Percentiles rank a stretch among this genome's conserved stretches.
Conservation (phyloP, 2,329 filamentous ascomycete species). For the Fusarium miscanthi region DNA sequence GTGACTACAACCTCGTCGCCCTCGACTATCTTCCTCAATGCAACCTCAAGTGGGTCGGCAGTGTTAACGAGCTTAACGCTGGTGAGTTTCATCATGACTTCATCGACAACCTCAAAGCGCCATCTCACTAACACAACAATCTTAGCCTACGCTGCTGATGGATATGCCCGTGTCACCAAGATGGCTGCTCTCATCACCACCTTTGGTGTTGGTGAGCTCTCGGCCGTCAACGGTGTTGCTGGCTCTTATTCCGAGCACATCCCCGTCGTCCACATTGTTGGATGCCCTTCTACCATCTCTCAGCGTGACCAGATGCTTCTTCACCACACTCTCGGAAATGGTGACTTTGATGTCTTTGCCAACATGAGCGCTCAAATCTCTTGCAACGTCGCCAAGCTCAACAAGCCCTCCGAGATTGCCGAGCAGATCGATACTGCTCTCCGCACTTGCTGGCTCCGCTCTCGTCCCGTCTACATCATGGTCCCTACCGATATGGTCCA, state of each 20-base stretch:
- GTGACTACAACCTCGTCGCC: slow-evolving; percentile 77
- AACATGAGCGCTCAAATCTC: slow-evolving; percentile 81
- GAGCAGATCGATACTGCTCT: slow-evolving; percentile 82
- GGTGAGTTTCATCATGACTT: slow-evolving; percentile 56
- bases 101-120: background rate
- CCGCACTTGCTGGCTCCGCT: slow-evolving; percentile 77
- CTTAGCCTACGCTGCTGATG: slow-evolving; percentile 80
- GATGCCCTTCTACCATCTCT: slow-evolving; percentile 61
- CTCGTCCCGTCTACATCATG: slow-evolving; percentile 84
- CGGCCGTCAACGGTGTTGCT: slow-evolving; percentile 77
- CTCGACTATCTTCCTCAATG: slow-evolving; percentile 72
- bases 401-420: slow-evolving; percentile 75
- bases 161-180: slow-evolving; percentile 78
- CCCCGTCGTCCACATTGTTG: slow-evolving; percentile 76
- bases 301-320: slow-evolving; percentile 61
- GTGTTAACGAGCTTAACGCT: slow-evolving; percentile 79
- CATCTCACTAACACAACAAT: slow-evolving; percentile 24
- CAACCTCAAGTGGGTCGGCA: slow-evolving; percentile 73
- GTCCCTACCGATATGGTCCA: slow-evolving; percentile 84
- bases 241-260: slow-evolving; percentile 80
- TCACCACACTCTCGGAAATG: slow-evolving; percentile 79
- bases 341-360: slow-evolving; percentile 85
- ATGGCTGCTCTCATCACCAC: slow-evolving; percentile 78
- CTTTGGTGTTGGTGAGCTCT: slow-evolving; percentile 80
- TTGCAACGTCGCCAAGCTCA: slow-evolving; percentile 76